Conservation (phyloP, 2,329 filamentous ascomycete species). For the Fusarium sp. region DNA sequence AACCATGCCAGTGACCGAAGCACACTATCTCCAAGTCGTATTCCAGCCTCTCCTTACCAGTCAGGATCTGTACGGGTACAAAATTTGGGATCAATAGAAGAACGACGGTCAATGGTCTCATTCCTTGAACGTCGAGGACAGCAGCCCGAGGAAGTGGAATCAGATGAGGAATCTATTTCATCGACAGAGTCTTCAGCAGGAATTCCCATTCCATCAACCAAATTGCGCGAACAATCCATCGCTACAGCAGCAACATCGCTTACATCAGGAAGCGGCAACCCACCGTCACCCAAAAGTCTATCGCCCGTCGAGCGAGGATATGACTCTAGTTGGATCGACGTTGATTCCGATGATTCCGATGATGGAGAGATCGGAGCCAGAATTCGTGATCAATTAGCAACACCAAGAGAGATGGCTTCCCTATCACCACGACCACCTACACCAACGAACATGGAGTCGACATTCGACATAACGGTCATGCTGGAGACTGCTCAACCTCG, state of each 20-base stretch:
- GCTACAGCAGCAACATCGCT: constrained; percentile 55
- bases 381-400: constrained; percentile 18
- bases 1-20: constrained; percentile 29
- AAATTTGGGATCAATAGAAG: constrained; percentile 53
- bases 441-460: constrained; percentile 40
- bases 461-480: constrained; percentile 36
- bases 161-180: constrained; percentile 52
- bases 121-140: constrained; percentile 48
- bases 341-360: constrained; percentile 50
- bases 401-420: constrained; percentile 24
- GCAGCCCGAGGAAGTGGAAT: constrained; percentile 44
- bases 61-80: constrained; percentile 49
- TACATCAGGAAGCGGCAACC: constrained; percentile 47
- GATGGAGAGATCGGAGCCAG: constrained; percentile 35
- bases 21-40: constrained; percentile 35
- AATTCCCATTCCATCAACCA: constrained; percentile 51
- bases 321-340: constrained; percentile 55
- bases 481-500: constrained; percentile 25
- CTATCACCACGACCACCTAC: constrained; percentile 52
- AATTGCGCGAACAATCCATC: constrained; percentile 52
- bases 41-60: constrained; percentile 47
- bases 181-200: constrained; percentile 51
- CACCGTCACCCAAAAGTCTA: constrained; percentile 45
- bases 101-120: constrained; percentile 53
- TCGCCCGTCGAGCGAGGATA: constrained; percentile 36